Evolutionary conservation across 192 early-diverging fungal species (phyloP), one percentile per base, ranked within the genome.

Genomic region (Coemansia sp.): DNA sequence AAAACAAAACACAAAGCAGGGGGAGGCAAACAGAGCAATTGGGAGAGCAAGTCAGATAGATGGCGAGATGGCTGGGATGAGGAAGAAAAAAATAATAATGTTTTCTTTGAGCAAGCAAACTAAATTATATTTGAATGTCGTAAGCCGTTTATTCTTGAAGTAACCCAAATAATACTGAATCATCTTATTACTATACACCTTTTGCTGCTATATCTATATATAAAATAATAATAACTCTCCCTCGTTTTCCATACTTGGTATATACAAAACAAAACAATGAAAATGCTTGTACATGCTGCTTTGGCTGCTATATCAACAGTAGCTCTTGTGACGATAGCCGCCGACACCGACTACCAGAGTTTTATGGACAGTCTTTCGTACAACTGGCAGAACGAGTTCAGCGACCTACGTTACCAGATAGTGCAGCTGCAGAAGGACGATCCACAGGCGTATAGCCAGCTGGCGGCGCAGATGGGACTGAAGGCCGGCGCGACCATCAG

Each of bases 361-460:
- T 82, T 76, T 66, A 82, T 82, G 71, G 74, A 65, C 62, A 82
- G 74, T 20, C 62, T 82, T 7, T 82, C 79, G 15, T 73, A 74
- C 62, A 82, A 82, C 68, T 82, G 79, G 79, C 79, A 82, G 51
- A 76, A 82, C 62, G 74, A 82, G 68, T 82, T 76, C 58, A 61
- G 56, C 38, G 79, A 74, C 54, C 59, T 82, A 22, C 67, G 79
- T 28, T 82, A 76, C 74, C 79, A 82, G n/a, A 57, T 82, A 0
- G 74, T 73, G 35, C 64, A 70, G 59, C 68, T 82, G 3, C 79
- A 82, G 37, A 66, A 76, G 6, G 73, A 60, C 8, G 71, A 82
- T 52, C 79, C 79, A 3, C 48, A 65, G 34, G 51, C 76, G 43
- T 82, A 82, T 59, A 65, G 33, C 35, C 64, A 72, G 48, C 62